These are phyloP conservation scores for Phytopythium vexans DNA, from an alignment of 352 stramenopile genomes.

Conservation along the genomic window DNA sequence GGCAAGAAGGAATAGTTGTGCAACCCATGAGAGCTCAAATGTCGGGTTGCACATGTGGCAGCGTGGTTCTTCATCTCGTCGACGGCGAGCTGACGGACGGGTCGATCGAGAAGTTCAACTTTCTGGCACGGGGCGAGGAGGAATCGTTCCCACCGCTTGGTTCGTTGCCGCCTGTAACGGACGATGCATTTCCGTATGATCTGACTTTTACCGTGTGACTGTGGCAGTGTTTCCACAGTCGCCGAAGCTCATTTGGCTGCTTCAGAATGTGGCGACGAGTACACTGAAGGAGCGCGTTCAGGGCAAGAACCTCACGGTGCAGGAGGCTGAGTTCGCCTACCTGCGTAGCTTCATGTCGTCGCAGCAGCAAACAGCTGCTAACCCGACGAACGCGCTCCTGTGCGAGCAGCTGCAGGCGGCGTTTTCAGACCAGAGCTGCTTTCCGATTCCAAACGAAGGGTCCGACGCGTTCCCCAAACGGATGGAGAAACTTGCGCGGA, in stretches of 20 bases:
- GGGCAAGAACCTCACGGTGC: constrained; percentile 44
- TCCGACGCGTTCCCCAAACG: constrained; percentile 51
- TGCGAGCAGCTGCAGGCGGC: constrained; percentile 40
- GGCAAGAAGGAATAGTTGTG: too few relatives aligned
- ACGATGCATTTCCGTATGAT: neutral
- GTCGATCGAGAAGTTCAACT: constrained; percentile 54
- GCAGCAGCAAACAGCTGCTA: constrained; percentile 14
- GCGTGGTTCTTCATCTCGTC: constrained; percentile 70
- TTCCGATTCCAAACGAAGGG: constrained; percentile 35
- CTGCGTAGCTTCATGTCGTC: constrained; percentile 42
- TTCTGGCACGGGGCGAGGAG: constrained; percentile 33
- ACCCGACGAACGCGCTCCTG: constrained; percentile 12
- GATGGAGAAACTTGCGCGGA: constrained; percentile 54
- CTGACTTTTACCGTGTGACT: constrained; percentile 1
- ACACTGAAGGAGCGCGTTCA: constrained; percentile 66
- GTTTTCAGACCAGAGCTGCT: constrained; percentile 61
- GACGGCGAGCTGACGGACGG: constrained; percentile 47
- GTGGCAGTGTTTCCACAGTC: constrained; percentile 63
- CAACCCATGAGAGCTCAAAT: neutral
- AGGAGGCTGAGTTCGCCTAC: constrained; percentile 60
- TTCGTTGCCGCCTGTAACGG: neutral
- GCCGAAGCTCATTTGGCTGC: constrained; percentile 69
- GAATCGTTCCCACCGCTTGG: neutral
- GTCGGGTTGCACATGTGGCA: constrained; percentile 2
- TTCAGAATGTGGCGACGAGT: constrained; percentile 57